Evolutionary conservation across 208 protist species (phyloP).

Genomic region (Sergeia podlipaevii): DNA sequence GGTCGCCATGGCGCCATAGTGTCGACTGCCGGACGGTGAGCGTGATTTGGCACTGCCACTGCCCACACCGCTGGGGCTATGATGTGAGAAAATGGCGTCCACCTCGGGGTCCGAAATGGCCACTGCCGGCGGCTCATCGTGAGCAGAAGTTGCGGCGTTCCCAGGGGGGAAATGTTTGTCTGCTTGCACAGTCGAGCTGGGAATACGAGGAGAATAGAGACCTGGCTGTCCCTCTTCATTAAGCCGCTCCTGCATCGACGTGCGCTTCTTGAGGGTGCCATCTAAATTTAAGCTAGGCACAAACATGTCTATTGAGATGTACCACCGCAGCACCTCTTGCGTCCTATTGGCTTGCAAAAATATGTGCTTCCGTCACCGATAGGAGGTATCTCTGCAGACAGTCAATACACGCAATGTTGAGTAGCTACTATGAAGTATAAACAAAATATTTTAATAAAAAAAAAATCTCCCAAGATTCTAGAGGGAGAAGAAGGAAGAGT

Average conservation of each 20-base stretch:
- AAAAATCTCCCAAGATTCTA: too few species aligned
- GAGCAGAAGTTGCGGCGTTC: too few species aligned
- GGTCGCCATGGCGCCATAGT: constrained; percentile 25
- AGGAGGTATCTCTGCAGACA: too few species aligned
- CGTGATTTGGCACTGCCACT: constrained; percentile 2
- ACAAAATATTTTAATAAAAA: constrained; percentile 2
- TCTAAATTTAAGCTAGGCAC: constrained; percentile 51
- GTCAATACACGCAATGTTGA: too few species aligned
- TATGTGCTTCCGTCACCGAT: too few species aligned
- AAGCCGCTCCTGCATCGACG: constrained; percentile 31
- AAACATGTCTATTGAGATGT: constrained; percentile 9
- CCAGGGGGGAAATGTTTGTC: too few species aligned
- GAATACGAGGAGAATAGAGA: constrained; percentile 31
- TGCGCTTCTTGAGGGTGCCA: constrained; percentile 36
- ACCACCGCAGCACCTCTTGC: too few species aligned
- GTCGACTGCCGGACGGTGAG: constrained; percentile 14
- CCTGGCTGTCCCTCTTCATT: constrained; percentile 35
- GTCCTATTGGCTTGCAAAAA: too few species aligned
- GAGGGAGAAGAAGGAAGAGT: too few species aligned
- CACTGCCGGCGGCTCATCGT: too few species aligned
- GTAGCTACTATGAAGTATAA: too few species aligned
- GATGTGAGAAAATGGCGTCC: constrained; percentile 19
- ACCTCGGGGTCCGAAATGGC: constrained; percentile 33
- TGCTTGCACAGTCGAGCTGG: too few species aligned
- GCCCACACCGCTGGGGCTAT: constrained; percentile 20